Evolutionary conservation across 352 stramenopile species (phyloP).

Genomic region (Pythium rhizo-oryzae): DNA sequence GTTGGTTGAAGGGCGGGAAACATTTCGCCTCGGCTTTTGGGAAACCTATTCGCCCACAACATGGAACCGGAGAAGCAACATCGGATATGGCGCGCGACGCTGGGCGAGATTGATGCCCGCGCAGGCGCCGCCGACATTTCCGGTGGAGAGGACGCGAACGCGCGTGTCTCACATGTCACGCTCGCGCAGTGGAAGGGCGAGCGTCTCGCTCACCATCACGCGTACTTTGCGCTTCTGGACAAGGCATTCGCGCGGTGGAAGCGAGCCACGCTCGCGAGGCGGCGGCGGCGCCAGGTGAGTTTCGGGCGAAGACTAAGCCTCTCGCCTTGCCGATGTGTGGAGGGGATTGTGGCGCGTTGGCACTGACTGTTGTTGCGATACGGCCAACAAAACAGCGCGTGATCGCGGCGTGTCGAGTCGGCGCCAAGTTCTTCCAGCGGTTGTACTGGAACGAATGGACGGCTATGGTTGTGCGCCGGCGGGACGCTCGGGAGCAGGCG

Average conservation of each 20-base stretch:
- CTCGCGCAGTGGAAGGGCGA: constrained; percentile 28
- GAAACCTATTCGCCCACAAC: background rate
- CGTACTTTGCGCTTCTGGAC: constrained; percentile 33
- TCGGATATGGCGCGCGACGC: background rate
- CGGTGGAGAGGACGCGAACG: background rate
- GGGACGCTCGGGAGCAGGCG: background rate
- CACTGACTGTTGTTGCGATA: background rate
- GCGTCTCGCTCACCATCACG: constrained; percentile 33
- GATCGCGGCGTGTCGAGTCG: constrained; percentile 45
- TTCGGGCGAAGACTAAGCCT: too few relatives aligned
- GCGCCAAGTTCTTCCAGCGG: constrained; percentile 43
- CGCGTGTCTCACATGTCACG: background rate
- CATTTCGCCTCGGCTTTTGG: background rate
- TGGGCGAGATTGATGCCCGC: background rate
- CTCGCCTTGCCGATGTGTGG: background rate
- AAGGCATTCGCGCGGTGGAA: constrained; percentile 38
- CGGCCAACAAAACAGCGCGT: constrained; percentile 32
- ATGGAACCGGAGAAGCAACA: constrained; percentile 10
- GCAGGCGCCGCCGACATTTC: background rate
- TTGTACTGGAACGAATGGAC: constrained; percentile 43
- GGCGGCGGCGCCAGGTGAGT: constrained; percentile 39
- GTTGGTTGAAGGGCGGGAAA: constrained; percentile 16
- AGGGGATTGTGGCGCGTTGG: background rate
- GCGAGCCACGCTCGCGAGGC: constrained; percentile 19
- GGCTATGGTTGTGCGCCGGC: constrained; percentile 20